Evolutionary conservation across 768 basidiomycete genomes (phyloP), one percentile per base, ranked within the genome.

Genomic region (Leucocoprinus birnbaumii): DNA sequence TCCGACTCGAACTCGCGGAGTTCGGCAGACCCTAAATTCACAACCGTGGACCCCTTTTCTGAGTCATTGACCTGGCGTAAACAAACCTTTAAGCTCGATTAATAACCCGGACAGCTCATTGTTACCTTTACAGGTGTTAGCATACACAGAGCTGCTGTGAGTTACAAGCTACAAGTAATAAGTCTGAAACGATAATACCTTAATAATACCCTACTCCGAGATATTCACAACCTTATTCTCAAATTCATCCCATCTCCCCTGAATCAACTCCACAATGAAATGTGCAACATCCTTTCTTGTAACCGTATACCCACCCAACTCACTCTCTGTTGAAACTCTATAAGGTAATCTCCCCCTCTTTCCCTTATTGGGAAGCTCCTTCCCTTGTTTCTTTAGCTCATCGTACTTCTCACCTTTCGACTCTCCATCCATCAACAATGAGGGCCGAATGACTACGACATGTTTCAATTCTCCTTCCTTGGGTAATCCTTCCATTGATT

Each of bases 231-330:
- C 62, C 63, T 81, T 82, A 19, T 80, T 78, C 57, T 73, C 67
- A 71, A 73, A 84, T 49, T 80, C 70, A 6, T 73, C 63, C 87
- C 86, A 85, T 18, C 74, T 63, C 48, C 69, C 68, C 19, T 73
- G 40, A 18, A 77, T 60, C 0, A 67, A 72, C 46, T 85, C 77
- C 3, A 74, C 78, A 13, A 88, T 62, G 65, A 87, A 87, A 69
- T 87, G 84, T 0, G 80, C 83, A 1, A 85, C 82, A 62, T 89
- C 86, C 60, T 71, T 73, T 61, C 86, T 74, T 35, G 85, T 84
- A 3, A 89, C 63, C n/a, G 77, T 78, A 62, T 75, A 87, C 3
- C 70, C 71, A 2, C 66, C 64, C 10, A 80, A 10, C n/a, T 81
- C 74, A 14, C 43, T 43, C 16, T 64, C 69, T 27, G 74, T 78